Evolutionary conservation across 352 stramenopile species (phyloP), one percentile per base, ranked within the genome.

Genomic region (Salisapilia sapeloensis): DNA sequence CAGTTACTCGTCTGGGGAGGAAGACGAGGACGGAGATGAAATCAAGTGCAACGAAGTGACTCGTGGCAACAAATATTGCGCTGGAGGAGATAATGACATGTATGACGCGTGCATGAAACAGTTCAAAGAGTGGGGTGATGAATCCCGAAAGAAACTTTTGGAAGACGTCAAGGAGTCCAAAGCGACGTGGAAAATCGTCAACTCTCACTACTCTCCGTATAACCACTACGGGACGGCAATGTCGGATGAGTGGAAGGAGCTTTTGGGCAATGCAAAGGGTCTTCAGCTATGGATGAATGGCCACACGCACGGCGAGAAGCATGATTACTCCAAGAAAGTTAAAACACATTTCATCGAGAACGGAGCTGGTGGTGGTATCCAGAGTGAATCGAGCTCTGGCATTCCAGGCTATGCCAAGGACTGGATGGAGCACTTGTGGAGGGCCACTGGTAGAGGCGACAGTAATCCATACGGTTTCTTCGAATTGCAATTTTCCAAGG

Each of bases 141-240:
- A 66, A 6, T 47, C 55, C 5, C 33, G 42, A 19, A 29, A 24
- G 3, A 28, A 48, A 22, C 28, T 56, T 4, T n/a, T 57, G 17
- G 29, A 42, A 4, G 55, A 51, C 14, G 37, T 60, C 2, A 46
- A 53, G 20, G 30, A 36, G 15, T 66, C 55, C 21, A 60, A 29
- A 33, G 55, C 55, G 8, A 65, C 54, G 34, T 65, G 49, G 42
- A 65, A 61, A 34, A 50, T 65, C 7, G 50, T 61, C 25, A 66
- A 66, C 48, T 50, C 54, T 27, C 54, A 66, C 41, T 61, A 58
- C 38, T 47, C 27, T 4, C 48, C 52, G 24, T 56, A 58, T 36
- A 44, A 42, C 42, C 50, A 60, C 42, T 56, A 53, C 34, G 51
- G 35, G 19, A 33, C 41, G 13, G 24, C 34, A 6, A 41, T 20